Percentiles rank a stretch among this genome's conserved stretches.
Conservation (phyloP, 2,329 filamentous ascomycete species). For the Lachnellula arida region DNA sequence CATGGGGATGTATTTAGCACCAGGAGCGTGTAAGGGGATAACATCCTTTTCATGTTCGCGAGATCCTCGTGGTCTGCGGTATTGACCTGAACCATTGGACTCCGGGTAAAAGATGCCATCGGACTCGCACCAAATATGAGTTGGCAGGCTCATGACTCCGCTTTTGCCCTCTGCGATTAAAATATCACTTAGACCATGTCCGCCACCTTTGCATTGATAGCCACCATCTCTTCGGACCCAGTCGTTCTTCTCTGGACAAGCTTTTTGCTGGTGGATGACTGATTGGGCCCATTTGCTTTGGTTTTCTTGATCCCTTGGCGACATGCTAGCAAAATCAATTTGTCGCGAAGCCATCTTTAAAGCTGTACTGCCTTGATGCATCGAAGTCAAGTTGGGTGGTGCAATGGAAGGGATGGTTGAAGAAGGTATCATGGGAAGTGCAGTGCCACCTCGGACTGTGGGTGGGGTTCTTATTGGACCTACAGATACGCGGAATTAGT, state of each 20-base stretch:
- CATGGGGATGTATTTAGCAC: too few relatives aligned
- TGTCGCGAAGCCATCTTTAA: slow-evolving; percentile 4
- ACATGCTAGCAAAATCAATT: background rate
- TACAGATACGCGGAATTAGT: too few relatives aligned
- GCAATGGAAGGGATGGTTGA: background rate
- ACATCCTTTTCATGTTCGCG: background rate
- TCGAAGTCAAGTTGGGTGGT: background rate
- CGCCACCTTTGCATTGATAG: slow-evolving; percentile 56
- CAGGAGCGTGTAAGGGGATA: background rate
- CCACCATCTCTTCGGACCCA: slow-evolving; percentile 56
- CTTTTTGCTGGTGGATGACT: slow-evolving; percentile 42
- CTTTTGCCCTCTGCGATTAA: slow-evolving; percentile 21
- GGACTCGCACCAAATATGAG: background rate
- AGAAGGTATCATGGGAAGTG: background rate
- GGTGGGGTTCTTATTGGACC: too few relatives aligned
- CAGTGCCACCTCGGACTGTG: too few relatives aligned
- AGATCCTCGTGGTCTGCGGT: background rate
- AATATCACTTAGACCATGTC: slow-evolving; percentile 46
- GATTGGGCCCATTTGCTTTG: slow-evolving; percentile 5
- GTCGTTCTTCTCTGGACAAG: slow-evolving; percentile 48
- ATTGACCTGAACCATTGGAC: background rate
- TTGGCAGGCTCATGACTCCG: background rate
- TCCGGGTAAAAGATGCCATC: background rate
- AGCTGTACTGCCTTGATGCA: background rate
- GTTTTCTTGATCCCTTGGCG: background rate